A percentile compares a stretch with the other conserved stretches of the same genome.
Evolutionary conservation across 306 rosid genomes (phyloP).

Genomic region (Nissolia schottii): DNA sequence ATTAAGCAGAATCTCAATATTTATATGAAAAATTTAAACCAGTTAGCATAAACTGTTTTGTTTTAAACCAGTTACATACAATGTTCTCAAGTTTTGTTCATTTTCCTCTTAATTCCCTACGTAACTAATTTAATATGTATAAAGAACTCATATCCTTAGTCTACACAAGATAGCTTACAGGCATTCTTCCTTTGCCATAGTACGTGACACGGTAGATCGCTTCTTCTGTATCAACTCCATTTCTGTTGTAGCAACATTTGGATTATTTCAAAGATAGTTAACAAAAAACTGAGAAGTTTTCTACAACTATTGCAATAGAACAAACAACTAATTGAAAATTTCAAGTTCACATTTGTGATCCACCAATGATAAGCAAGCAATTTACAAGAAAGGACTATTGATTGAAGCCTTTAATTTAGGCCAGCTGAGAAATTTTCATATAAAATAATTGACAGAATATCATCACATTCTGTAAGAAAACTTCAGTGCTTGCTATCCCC

Average conservation of each 20-base stretch:
- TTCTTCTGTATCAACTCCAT: conserved; percentile 79
- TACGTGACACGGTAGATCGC: conserved; percentile 73
- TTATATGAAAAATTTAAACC: not conserved
- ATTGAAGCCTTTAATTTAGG: not conserved
- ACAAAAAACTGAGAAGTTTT: not conserved
- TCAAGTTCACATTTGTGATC: not conserved
- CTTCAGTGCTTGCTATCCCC: not conserved
- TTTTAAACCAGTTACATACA: not conserved
- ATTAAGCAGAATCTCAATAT: conserved; percentile 9
- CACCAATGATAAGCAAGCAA: not conserved
- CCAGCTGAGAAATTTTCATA: not conserved
- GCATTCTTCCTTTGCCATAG: conserved; percentile 91
- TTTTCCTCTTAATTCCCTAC: not conserved
- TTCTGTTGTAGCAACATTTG: conserved; percentile 44
- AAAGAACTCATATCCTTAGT: not conserved
- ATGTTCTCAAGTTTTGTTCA: not conserved
- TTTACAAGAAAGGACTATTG: not conserved
- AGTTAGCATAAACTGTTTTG: not conserved
- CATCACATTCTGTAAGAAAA: too few relatives aligned
- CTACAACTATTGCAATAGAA: not conserved
- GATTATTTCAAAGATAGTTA: not conserved
- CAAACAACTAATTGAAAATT: not conserved
- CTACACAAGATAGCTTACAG: conserved; percentile 40
- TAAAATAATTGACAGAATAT: not conserved
- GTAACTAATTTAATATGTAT: not conserved